Base-by-base conservation (phyloP, 108 stramenopile genomes). In the Skeletonema costatum region DNA sequence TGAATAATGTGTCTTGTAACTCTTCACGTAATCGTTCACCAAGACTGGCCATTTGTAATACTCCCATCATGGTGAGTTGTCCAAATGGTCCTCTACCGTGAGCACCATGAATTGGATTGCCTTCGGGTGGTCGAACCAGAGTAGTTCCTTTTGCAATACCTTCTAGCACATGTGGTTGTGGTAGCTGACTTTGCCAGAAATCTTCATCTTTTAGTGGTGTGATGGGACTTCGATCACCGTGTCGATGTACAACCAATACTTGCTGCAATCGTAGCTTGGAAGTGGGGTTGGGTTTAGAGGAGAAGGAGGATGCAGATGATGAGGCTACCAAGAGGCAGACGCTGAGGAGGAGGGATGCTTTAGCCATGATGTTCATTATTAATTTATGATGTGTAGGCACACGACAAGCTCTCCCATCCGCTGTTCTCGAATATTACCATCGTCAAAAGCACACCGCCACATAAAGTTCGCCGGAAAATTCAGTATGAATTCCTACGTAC, bases 141-240 rank as follows among this genome's bases (percentile, higher is more conserved):
- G 67, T 51, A 1, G 90, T 92, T 1, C 84, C 83, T 38, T 60
- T 42, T 2, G 83, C 70, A 38, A 95, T 82, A 8, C 81, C 86
- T 14, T 82, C 69, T 8, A 92, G 25, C 6, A 86, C 68, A 2
- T 86, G 78, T 19, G 72, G 58, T 13, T 78, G 74, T 2, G 91
- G 86, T 73, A 95, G 68, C 4, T 81, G 69, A 2, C 61, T 56
- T 3, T 60, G 36, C 93, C 93, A 95, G 65, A 74, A 95, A 0
- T 68, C 76, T 59, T 88, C 92, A 68, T 95, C 82, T 35, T 80
- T 84, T 42, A 95, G 61, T 6, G 89, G 89, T 17, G 93, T 95
- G 59, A 95, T 95, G 42, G 91, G 91, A 10, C 89, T 83, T 0
- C 93, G 84, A 81, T 95, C 93, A 10, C 93, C 93, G 66, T 95